Evolutionary conservation across 805 yeast species (phyloP).

Genomic region (Saturnispora zaruensis): DNA sequence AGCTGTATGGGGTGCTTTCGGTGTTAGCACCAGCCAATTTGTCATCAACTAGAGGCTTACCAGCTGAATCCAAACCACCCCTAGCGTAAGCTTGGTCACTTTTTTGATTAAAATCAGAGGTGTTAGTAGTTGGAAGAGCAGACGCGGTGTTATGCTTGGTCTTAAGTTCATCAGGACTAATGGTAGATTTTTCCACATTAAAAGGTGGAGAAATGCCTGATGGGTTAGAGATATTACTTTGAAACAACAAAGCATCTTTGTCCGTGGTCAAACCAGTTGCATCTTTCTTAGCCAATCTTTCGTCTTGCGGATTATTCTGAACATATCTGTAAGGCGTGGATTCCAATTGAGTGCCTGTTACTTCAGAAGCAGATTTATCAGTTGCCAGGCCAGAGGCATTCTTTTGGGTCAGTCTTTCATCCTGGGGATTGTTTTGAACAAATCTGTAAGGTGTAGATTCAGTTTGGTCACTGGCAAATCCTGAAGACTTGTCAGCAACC

Average conservation of each 20-base stretch:
- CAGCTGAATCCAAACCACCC: not conserved
- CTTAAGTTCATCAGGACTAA: not conserved
- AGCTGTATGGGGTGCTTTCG: conserved; percentile 8
- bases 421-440: conserved; percentile 8
- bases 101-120: not conserved
- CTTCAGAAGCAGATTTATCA: not conserved
- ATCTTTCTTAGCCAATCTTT: not conserved
- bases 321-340: not conserved
- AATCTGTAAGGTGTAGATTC: conserved; percentile 10
- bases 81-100: not conserved
- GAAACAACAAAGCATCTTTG: not conserved
- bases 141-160: not conserved
- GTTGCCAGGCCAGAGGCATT: conserved; percentile 2
- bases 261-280: not conserved
- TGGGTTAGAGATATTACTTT: not conserved
- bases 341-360: not conserved
- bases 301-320: not conserved
- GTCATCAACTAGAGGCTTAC: not conserved
- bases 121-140: not conserved
- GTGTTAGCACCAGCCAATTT: not conserved
- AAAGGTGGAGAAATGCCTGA: not conserved
- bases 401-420: not conserved
- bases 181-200: not conserved
- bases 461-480: not conserved
- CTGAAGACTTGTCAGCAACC: not conserved